Evolutionary conservation across 139 green algal genomes (phyloP), one percentile per base, ranked within the genome.

Genomic region (Chlamydomonas sp.): DNA sequence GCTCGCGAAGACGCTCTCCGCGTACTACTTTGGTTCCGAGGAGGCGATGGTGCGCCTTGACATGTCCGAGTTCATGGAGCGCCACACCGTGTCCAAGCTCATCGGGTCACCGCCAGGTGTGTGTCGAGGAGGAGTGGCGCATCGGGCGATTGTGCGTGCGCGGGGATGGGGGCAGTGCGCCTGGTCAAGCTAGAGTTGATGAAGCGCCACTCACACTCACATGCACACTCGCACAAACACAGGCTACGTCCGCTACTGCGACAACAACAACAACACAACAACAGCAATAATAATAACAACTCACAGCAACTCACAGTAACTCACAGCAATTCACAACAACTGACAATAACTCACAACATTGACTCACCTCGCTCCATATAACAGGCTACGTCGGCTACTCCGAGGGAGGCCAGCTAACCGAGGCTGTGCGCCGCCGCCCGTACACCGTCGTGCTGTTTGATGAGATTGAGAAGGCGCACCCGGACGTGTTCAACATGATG

Each of bases 401-500:
- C 49, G 95, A 99, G 86, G 95, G 95, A 58, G 95, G 95, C 16
- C 95, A 99, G 85, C 88, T 99, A 57, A 99, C 95, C 39, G 95
- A 99, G 84, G 95, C 95, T 13, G 95, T 98, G 54, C 77, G 77
- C 8, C 78, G 95, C 43, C 81, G 95, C 58, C 95, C 95, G 3
- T 99, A 99, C 91, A 97, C 95, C 0, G 90, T 99, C 48, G 90
- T 99, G 70, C 87, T 99, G 65, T 99, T 99, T 77, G 95, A 99
- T 88, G 95, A 99, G 88, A 96, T 99, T 73, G 95, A 99, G 83
- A 99, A 99, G 89, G 95, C 95, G 22, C 95, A 99, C 81, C 95
- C 95, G 16, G 95, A 99, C 65, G 95, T 99, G 37, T 99, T 99
- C 88, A 99, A 99, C 88, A 98, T 99, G 90, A 98, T 99, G 93